Base-by-base conservation (phyloP, 2,329 filamentous ascomycete genomes). In the Cadophora sp. region DNA sequence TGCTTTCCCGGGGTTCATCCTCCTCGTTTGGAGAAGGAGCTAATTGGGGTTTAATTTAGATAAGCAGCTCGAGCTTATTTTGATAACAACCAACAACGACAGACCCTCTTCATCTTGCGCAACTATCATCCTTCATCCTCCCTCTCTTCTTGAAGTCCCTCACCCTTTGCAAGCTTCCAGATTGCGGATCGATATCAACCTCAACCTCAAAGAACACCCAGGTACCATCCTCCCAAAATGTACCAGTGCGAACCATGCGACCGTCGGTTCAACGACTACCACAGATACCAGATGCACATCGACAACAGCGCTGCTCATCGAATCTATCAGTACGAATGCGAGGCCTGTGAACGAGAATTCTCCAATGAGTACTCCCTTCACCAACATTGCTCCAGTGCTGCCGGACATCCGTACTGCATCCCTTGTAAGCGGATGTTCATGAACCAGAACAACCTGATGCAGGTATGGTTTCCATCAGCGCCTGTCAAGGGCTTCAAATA, bases 401-500 rank as follows among this genome's bases (percentile, higher is more conserved):
- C 56, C 13, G 55, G 53, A 24, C 66, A 73, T 67, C 67, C 65
- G 24, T 75, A 73, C 51, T 75, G 72, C 39, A 20, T 53, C 13
- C 41, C 66, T 13, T 75, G 73, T 55, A 61, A 65, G 20, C 66
- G 69, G 2, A 66, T 71, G 53, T 75, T 75, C 64, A 22, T 16
- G n/a, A 72, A 67, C 50, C 33, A 70, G 16, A 68, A 74, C 36
- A 72, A 67, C 33, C 51, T 75, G 18, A 74, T 65, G 59, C 70
- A 74, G 64, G 72, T 72, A 68, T 14, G 67, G 39, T 24, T 9
- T 36, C 27, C 39, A 5, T 36, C 18, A 24, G 13, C n/a, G n/a
- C 7, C n/a, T 11, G 5, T 50, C 3, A 20, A 22, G n/a, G 18
- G 7, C 45, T 48, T 11, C 4, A 22, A 48, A 20, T 20, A 22